These are phyloP conservation scores for Diaporthe capsici DNA, from an alignment of 2,329 filamentous ascomycete species.

Conservation along the genomic window DNA sequence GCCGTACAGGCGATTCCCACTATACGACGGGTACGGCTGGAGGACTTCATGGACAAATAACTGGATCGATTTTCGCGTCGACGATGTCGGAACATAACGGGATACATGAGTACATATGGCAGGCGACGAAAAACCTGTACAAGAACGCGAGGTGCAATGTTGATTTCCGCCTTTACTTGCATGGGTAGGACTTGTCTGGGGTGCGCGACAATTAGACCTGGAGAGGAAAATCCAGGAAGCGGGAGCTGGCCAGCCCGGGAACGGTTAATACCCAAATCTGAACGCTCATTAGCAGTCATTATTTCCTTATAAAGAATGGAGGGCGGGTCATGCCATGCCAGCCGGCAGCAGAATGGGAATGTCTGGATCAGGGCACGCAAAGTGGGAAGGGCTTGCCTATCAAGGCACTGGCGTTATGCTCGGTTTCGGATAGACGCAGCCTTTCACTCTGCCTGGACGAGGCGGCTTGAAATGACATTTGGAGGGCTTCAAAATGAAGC, in stretches of 20 bases:
- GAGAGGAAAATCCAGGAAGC: neutral
- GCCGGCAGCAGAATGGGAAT: neutral
- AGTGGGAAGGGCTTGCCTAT: conserved; percentile 12
- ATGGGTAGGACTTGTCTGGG: neutral
- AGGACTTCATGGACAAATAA: conserved; percentile 8
- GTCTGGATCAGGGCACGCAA: neutral
- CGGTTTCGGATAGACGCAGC: conserved; percentile 27
- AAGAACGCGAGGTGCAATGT: neutral
- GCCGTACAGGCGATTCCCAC: neutral
- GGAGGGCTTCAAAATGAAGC: neutral
- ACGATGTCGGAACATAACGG: conserved; percentile 23
- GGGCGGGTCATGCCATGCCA: neutral
- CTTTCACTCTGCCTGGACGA: conserved; percentile 13
- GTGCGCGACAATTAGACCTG: neutral
- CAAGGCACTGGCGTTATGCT: conserved; percentile 24
- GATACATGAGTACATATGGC: conserved; percentile 28
- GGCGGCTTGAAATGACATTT: conserved; percentile 21
- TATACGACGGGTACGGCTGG: neutral
- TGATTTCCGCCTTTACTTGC: neutral
- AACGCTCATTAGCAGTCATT: conserved; percentile 27
- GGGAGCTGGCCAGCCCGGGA: conserved; percentile 7
- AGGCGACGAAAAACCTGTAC: neutral
- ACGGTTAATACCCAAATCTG: conserved; percentile 36
- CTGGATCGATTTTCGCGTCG: conserved; percentile 8
- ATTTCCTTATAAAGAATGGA: neutral